Evolutionary conservation across 2,329 filamentous ascomycete species (phyloP), one percentile per base, ranked within the genome.

Genomic region (Lojkania enalia): DNA sequence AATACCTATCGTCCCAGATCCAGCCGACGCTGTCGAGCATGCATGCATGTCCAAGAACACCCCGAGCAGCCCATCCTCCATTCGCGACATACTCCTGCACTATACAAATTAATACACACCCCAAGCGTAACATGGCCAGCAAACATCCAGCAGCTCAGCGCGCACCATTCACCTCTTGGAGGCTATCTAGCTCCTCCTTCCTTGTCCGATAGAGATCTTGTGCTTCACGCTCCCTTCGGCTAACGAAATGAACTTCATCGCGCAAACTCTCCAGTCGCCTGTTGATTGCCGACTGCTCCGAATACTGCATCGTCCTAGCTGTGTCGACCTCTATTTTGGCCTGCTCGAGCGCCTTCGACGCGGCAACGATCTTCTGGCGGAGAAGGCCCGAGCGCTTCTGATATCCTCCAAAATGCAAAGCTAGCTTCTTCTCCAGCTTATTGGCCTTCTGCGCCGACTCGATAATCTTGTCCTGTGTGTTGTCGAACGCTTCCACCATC

Each of bases 361-460:
- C 88, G 54, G 90, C 87, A 14, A 73, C 71, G 51, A 95, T 88
- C 74, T 96, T 97, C 48, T 84, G 80, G 16, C 84, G 82, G 19
- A 99, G 79, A 57, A 83, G 84, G 69, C 90, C 90, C 23, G 89
- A 84, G 21, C 94, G 86, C 57, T 90, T 85, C 67, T 91, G 85
- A 72, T 99, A 99, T 12, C 94, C 94, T 18, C 91, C 91, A 2
- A 95, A 83, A 60, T 94, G 86, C 42, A 95, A 77, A 0, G 79
- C 78, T n/a, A 99, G 81, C 71, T 94, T 96, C 80, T 96, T 96
- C 72, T 97, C 91, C 1, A 95, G 76, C 70, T 92, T 95, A 64
- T 90, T 89, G 42, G 88, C 88, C 45, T 85, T 81, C 57, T 92
- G 85, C 2, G 91, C 94, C 0, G 84, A 83, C 2, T 80, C 75